Base-by-base conservation (phyloP, 1,139 yeast species). In the Diutina mesorugosa region DNA sequence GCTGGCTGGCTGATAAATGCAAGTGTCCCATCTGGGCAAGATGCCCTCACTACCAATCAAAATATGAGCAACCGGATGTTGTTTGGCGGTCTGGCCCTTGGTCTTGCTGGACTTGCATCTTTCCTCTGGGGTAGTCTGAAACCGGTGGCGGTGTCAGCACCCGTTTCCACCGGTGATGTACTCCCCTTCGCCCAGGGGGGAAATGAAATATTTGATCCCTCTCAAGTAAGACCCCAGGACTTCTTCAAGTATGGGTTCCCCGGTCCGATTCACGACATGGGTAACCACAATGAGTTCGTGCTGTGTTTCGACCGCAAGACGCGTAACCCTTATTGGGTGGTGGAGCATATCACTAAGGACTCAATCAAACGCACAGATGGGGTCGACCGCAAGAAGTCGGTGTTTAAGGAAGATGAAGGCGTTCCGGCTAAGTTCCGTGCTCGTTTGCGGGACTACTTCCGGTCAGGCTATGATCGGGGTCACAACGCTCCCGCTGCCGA, bases 401-500 rank as follows among this genome's bases (percentile, higher is more conserved):
- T 86, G 6, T 93, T 93, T 72, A 83, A 76, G 64, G 98, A 93
- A 74, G 98, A 95, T 67, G 95, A 87, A 66, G 65, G 69, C n/a
- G 81, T 95, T 47, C 99, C 99, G 0, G 71, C 72, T 46, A 79
- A 76, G 64, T 93, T 89, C 68, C 77, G 97, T 62, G 90, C 85
- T 3, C 76, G 79, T 58, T 75, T 93, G 59, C 77, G 85, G 60
- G 98, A 95, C 70, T 93, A 87, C 69, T 91, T 91, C 75, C 81
- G 98, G 62, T 85, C 95, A 55, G 99, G 99, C 0, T 93, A 89
- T 69, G 99, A 93, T 67, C 76, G 99, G 61, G 99, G 99, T 3
- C 99, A 93, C 69, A 89, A 88, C 65, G 97, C 97, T 0, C 98
- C 99, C 1, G 99, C 99, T 5, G 99, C 99, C 0, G 89, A 93